phyloP scores from a whole-genome alignment of 257 asterid genomes.

The Euphrasia confusa region DNA sequence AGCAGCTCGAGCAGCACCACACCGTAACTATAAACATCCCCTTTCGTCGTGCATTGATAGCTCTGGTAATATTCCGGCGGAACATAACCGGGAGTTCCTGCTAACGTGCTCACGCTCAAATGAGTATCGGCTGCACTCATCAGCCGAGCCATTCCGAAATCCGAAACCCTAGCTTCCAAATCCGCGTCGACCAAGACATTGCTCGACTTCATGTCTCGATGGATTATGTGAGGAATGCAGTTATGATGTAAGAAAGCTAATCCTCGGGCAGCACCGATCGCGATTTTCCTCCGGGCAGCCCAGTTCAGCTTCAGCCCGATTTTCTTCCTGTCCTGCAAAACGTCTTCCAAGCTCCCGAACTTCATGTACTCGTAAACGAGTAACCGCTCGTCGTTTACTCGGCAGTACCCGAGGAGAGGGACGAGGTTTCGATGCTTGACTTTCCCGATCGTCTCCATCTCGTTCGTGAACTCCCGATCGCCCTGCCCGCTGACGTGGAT shows the following conservation, averaged over 20 bases:
- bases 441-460: slow-evolving; percentile 96
- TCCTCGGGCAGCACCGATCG: slow-evolving; percentile 85
- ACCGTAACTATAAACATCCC: slow-evolving; percentile 93
- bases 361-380: slow-evolving; percentile 94
- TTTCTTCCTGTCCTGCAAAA: slow-evolving; percentile 60
- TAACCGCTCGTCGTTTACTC: slow-evolving; percentile 80
- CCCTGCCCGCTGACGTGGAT: slow-evolving; percentile 87
- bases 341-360: slow-evolving; percentile 82
- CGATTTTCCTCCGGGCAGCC: slow-evolving; percentile 73
- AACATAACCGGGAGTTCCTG: slow-evolving; percentile 95
- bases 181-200: slow-evolving; percentile 80
- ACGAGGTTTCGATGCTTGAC: slow-evolving; percentile 85
- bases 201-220: slow-evolving; percentile 95
- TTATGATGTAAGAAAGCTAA: slow-evolving; percentile 83
- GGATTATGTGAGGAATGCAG: slow-evolving; percentile 89
- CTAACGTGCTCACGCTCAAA: slow-evolving; percentile 82
- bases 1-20: slow-evolving; percentile 87
- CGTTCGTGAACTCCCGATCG: slow-evolving; percentile 86
- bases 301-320: slow-evolving; percentile 67
- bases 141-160: slow-evolving; percentile 91
- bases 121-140: slow-evolving; percentile 92
- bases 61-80: slow-evolving; percentile 97
- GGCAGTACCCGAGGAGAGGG: slow-evolving; percentile 81
- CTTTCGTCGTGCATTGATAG: slow-evolving; percentile 76
- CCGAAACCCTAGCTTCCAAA: slow-evolving; percentile 85